Percentiles rank a stretch among this genome's conserved stretches.
Evolutionary conservation across 805 yeast species (phyloP).

Genomic region (Starmerella bacillaris): DNA sequence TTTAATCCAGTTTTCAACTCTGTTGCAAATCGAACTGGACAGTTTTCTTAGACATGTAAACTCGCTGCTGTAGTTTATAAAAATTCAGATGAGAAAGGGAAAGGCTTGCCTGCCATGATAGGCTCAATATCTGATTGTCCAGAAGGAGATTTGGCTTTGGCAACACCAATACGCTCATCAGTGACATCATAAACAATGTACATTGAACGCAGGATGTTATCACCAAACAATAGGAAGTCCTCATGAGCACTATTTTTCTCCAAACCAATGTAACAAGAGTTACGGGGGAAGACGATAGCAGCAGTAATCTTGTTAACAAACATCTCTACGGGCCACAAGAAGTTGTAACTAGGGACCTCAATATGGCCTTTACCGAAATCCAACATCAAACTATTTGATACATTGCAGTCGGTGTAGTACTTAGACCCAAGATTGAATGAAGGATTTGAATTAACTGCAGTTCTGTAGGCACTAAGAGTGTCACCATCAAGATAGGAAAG

Average conservation of each 20-base stretch:
- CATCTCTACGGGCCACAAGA: conserved; percentile 23
- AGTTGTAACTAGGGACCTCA: conserved; percentile 21
- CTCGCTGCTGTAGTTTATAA: too few relatives aligned
- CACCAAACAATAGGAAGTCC: conserved; percentile 37
- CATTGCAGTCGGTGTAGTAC: conserved; percentile 25
- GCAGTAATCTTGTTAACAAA: conserved; percentile 20
- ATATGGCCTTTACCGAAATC: conserved; percentile 20
- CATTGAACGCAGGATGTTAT: conserved; percentile 39
- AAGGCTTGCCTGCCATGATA: conserved; percentile 14
- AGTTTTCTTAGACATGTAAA: too few relatives aligned
- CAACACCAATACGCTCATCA: conserved; percentile 36
- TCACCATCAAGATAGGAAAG: conserved; percentile 31
- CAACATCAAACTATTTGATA: conserved; percentile 18
- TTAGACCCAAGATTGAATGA: conserved; percentile 22
- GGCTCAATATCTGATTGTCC: conserved; percentile 17
- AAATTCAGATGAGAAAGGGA: conserved; percentile 10
- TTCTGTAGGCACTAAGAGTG: conserved; percentile 22
- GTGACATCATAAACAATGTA: conserved; percentile 50
- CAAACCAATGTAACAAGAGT: conserved; percentile 23
- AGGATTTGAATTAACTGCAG: conserved; percentile 25
- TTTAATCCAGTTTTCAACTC: too few relatives aligned
- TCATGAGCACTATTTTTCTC: conserved; percentile 20
- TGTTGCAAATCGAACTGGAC: too few relatives aligned
- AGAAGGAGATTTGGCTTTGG: conserved; percentile 24
- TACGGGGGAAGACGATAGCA: conserved; percentile 21